These are phyloP conservation scores for Bryum argenteum DNA, from an alignment of 225 moss, liverwort and hornwort genomes.

Conservation along the genomic window DNA sequence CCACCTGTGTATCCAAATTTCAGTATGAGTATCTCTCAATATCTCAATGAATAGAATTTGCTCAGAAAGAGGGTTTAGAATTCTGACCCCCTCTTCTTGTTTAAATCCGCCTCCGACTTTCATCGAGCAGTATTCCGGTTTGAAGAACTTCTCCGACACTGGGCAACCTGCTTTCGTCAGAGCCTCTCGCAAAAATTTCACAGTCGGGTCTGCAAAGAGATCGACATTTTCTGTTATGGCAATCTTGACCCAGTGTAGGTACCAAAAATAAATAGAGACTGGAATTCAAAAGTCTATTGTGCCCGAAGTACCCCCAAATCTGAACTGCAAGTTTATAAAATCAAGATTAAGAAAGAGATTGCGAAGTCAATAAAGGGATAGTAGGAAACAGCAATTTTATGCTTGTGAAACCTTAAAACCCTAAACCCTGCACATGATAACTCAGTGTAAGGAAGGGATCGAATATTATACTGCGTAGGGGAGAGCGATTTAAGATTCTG, in stretches of 20 bases:
- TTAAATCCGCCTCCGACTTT: conserved; percentile 92
- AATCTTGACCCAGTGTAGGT: neutral
- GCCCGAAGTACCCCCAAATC: too few relatives aligned
- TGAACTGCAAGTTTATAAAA: too few relatives aligned
- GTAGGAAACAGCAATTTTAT: too few relatives aligned
- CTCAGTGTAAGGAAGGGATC: too few relatives aligned
- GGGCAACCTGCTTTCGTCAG: conserved; percentile 78
- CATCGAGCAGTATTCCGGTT: conserved; percentile 75
- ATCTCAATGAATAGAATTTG: too few relatives aligned
- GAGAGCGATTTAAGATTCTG: too few relatives aligned
- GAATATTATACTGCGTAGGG: too few relatives aligned
- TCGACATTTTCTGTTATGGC: neutral
- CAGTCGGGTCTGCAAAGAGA: conserved; percentile 61
- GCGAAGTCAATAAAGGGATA: neutral
- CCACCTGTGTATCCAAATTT: conserved; percentile 51
- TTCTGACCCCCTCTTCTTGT: conserved; percentile 83
- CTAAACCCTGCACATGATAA: neutral
- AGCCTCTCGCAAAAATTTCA: conserved; percentile 87
- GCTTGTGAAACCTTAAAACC: neutral
- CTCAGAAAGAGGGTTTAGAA: neutral
- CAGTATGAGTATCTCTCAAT: too few relatives aligned
- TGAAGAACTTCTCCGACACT: conserved; percentile 70
- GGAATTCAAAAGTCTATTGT: too few relatives aligned
- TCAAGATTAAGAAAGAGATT: too few relatives aligned
- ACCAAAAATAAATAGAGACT: too few relatives aligned